These are phyloP conservation scores for Lachnellula subtilissima DNA, from an alignment of 2,329 filamentous ascomycete genomes.

Conservation along the genomic window DNA sequence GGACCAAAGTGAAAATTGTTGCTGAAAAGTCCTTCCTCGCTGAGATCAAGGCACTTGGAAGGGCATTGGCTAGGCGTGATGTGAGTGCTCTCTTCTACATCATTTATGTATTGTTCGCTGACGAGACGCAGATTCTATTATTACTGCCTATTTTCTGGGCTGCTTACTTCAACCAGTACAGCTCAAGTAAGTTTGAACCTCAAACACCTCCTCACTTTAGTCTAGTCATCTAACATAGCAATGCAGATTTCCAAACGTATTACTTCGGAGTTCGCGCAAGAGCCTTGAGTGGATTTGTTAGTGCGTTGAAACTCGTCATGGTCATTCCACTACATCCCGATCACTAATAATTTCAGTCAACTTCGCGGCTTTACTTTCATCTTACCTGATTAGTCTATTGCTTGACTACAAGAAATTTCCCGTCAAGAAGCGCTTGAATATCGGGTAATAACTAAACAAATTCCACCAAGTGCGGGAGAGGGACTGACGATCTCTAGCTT, in stretches of 20 bases:
- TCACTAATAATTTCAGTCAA: conserved; percentile 19
- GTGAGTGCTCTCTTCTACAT: conserved; percentile 14
- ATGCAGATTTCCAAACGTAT: conserved; percentile 35
- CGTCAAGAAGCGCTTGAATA: conserved; percentile 34
- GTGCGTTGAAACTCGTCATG: not conserved
- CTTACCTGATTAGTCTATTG: conserved; percentile 40
- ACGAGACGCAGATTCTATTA: conserved; percentile 33
- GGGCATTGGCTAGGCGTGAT: conserved; percentile 35
- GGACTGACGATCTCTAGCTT: conserved; percentile 17
- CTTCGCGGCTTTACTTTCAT: conserved; percentile 39
- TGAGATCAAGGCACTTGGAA: conserved; percentile 40
- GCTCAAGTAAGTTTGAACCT: conserved; percentile 32
- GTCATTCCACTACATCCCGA: not conserved
- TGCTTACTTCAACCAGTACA: conserved; percentile 35
- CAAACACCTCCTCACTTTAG: not conserved
- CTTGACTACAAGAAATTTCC: conserved; percentile 39
- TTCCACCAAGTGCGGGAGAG: not conserved
- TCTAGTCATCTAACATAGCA: not conserved
- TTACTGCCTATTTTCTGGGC: conserved; percentile 35
- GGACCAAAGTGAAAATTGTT: conserved; percentile 43
- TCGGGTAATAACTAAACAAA: not conserved
- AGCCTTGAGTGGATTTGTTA: conserved; percentile 42
- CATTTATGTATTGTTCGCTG: not conserved
- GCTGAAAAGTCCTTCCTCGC: conserved; percentile 52
- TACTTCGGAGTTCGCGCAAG: conserved; percentile 40